Base-by-base conservation (phyloP, 1,284 basidiomycete genomes). In the Dichomitus squalens region DNA sequence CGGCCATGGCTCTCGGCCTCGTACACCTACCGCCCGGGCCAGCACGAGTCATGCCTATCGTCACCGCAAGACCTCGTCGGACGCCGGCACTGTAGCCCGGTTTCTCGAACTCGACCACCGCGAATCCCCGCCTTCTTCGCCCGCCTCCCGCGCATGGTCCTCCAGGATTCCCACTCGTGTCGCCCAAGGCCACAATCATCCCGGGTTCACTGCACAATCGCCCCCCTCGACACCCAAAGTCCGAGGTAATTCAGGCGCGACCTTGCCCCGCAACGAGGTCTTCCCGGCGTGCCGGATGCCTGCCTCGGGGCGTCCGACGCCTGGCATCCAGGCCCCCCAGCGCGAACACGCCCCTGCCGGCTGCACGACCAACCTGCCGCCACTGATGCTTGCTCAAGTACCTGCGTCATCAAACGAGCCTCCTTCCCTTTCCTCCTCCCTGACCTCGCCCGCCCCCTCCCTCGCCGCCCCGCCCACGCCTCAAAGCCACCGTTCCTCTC, bases 281-380 rank as follows among this genome's bases (percentile, higher is more conserved):
- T 62, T 63, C 53, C 65, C 61, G 63, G 50, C 43, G 38, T 52
- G 64, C 66, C 60, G 65, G 55, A 54, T 61, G 56, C 56, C 64
- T 63, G 59, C 52, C 40, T 57, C 56, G 57, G 64, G 64, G 49
- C 59, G 52, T 59, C 68, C 59, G 47, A 39, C 49, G 23, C 41
- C 63, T 50, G 41, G 43, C 55, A 43, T 59, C 64, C 66, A 66
- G 63, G 57, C 58, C 66, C 67, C 67, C 67, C 68, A 70, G 53
- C 58, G 62, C 55, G 56, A 50, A 59, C 67, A 65, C 66, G 65
- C 65, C 61, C 59, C 58, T 55, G 49, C 46, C 59, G 57, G 57
- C 39, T 52, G 60, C 55, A 58, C 52, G 58, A 53, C 63, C 39
- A 60, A 57, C 58, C 47, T 60, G 53, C 51, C 60, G 61, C 59